A percentile compares a stretch with the other conserved stretches of the same genome.
phyloP scores from a whole-genome alignment of 306 rosid species.

The Ochetophila trinervis region DNA sequence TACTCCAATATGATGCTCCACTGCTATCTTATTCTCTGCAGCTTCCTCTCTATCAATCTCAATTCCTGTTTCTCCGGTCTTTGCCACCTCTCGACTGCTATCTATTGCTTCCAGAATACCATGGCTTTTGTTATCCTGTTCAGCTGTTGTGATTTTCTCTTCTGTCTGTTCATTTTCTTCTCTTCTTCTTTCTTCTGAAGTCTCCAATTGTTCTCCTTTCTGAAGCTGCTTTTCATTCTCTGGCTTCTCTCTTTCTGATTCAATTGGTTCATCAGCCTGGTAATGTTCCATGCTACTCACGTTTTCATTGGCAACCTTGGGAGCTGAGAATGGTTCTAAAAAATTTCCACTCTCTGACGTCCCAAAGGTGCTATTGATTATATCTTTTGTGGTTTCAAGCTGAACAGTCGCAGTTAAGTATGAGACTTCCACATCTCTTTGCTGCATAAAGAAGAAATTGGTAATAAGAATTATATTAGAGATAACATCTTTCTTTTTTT shows the following conservation, averaged over 20 bases:
- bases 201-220: conserved; percentile 8
- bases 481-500: too few relatives aligned
- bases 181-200: conserved; percentile 18
- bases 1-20: conserved; percentile 26
- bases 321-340: conserved; percentile 15
- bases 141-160: conserved; percentile 15
- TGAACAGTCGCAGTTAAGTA: neutral
- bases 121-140: conserved; percentile 8
- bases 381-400: conserved; percentile 9
- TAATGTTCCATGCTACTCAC: conserved; percentile 7
- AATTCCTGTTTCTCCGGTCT: conserved; percentile 17
- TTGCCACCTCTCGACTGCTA: conserved; percentile 3
- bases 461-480: neutral
- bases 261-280: conserved; percentile 18
- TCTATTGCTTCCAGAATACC: conserved; percentile 4
- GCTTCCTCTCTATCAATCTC: conserved; percentile 17
- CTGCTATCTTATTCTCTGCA: conserved; percentile 8
- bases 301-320: conserved; percentile 10
- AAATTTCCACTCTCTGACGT: conserved; percentile 13
- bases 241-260: conserved; percentile 18
- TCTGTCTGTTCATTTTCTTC: conserved; percentile 17
- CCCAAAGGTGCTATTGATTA: neutral
- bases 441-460: conserved; percentile 24
- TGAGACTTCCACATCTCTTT: conserved; percentile 19
- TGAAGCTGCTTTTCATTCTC: conserved; percentile 23